Base-by-base conservation (phyloP, 169 alveolate genomes). In the Plasmodium gaboni region DNA sequence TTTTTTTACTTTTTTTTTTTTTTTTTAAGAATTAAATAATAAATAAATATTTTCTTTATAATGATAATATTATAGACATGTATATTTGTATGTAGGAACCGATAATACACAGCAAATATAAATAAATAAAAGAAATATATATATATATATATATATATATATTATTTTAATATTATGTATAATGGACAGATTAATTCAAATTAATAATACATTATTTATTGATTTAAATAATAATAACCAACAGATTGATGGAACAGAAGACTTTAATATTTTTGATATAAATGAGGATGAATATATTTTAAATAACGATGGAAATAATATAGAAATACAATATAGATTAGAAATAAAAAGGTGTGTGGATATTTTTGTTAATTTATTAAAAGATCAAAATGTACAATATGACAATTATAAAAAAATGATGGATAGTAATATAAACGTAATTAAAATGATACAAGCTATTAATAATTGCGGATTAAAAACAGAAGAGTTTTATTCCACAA, bases 391-490 rank as follows among this genome's bases (percentile, higher is more conserved):
- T 78, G 61, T 78, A 68, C 28, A 57, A 38, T 78, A 48, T 65
- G 68, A 50, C 12, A 78, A 15, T 78, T 64, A 53, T 44, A 78
- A 22, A 65, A 65, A 78, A 22, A 64, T 78, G 26, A 46, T 60
- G 44, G 63, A 26, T 57, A 65, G 24, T 22, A 78, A 78, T 24
- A 15, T 78, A 26, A 76, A 78, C 12, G 53, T 78, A 13, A 57
- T 78, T 78, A 78, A 70, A 57, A 50, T 51, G 22, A 48, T 78
- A 48, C 76, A 78, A 78, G 89, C 78, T 48, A 78, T 78, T 78
- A 78, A 78, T 50, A 78, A 65, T 64, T 78, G 60, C 17, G 57
- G 38, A 64, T 44, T 78, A 26, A 78, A 78, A 17, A 42, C 24
- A 17, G 89, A 78, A 55, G 80, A 78, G 67, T 78, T 46, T 42